These are phyloP conservation scores for Fremontodendron californicum DNA, from an alignment of 345 rosid species.

Conservation along the genomic window DNA sequence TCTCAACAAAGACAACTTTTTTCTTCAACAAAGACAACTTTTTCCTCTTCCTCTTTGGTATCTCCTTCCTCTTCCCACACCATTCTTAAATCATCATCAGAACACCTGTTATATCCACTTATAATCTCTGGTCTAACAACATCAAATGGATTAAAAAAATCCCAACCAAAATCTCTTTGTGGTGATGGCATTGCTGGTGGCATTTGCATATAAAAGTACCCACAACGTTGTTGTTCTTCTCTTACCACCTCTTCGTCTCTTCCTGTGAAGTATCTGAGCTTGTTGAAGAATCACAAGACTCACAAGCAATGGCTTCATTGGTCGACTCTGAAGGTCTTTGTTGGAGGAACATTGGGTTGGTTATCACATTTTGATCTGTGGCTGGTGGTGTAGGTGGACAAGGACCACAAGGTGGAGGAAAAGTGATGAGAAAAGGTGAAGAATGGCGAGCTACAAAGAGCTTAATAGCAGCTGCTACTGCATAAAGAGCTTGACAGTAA, in stretches of 20 bases:
- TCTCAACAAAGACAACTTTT: too few relatives aligned
- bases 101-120: slow-evolving; percentile 39
- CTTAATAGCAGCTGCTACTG: slow-evolving; percentile 63
- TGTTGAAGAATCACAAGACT: slow-evolving; percentile 37
- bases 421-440: slow-evolving; percentile 63
- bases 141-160: slow-evolving; percentile 65
- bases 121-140: slow-evolving; percentile 50
- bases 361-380: slow-evolving; percentile 28
- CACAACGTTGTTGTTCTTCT: slow-evolving; percentile 25
- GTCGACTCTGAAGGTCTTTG: slow-evolving; percentile 43
- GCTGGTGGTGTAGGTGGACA: slow-evolving; percentile 31
- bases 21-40: slow-evolving; percentile 27
- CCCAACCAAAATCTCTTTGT: slow-evolving; percentile 66
- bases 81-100: slow-evolving; percentile 51
- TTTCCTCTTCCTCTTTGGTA: slow-evolving; percentile 26
- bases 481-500: slow-evolving; percentile 64
- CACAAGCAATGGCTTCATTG: slow-evolving; percentile 44
- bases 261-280: slow-evolving; percentile 31
- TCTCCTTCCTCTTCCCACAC: slow-evolving; percentile 61
- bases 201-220: slow-evolving; percentile 62
- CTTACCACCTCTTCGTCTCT: slow-evolving; percentile 25
- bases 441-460: slow-evolving; percentile 70
- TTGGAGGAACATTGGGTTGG: slow-evolving; percentile 54
- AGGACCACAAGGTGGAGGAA: slow-evolving; percentile 44
- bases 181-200: slow-evolving; percentile 46